Evolutionary conservation across 805 yeast species (phyloP), one percentile per base, ranked within the genome.

Genomic region (Zygoascus flipseniorum): DNA sequence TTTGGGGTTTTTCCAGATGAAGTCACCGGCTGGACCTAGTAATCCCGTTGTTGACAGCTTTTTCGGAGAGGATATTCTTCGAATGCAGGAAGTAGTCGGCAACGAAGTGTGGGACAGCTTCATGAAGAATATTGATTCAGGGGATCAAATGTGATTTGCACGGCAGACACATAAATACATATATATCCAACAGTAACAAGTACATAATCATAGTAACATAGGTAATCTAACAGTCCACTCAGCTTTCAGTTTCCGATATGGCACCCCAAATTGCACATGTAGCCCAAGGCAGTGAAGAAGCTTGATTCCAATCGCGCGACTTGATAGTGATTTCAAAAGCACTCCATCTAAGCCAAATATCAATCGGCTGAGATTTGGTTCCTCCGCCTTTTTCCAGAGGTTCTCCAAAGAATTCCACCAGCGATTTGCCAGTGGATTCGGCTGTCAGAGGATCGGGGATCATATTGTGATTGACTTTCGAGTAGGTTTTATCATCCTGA

Each of bases 371-470:
- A 9, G 54, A 43, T 9, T 61, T 35, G 13, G 26, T 13, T 0
- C 76, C 76, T n/a, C 76, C 76, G 2, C 75, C 76, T 56, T 73
- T 73, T 48, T 71, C 72, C 13, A 54, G 11, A 0, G 77, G 77
- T 52, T 73, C 77, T 0, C 76, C 76, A 51, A 69, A 65, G 41
- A 19, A 54, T 19, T 60, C 62, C 3, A 73, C 68, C 2, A 73
- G 52, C 1, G 60, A 56, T 48, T 58, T 60, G 1, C 71, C 76
- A 0, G 69, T 68, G 4, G 56, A 48, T 1, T 50, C 47, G 1
- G 49, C 16, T 0, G 50, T 46, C 1, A 71, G 37, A 2, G 53
- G 57, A 1, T 62, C 58, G 0, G 71, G 69, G 2, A 63, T 43
- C 8, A 52, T 18, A 1, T 28, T 9, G 1, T 55, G 53, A 2